A percentile compares a stretch with the other conserved stretches of the same genome.
These are phyloP conservation scores for Murraya paniculata DNA, from an alignment of 345 rosid genomes.

Conservation along the genomic window DNA sequence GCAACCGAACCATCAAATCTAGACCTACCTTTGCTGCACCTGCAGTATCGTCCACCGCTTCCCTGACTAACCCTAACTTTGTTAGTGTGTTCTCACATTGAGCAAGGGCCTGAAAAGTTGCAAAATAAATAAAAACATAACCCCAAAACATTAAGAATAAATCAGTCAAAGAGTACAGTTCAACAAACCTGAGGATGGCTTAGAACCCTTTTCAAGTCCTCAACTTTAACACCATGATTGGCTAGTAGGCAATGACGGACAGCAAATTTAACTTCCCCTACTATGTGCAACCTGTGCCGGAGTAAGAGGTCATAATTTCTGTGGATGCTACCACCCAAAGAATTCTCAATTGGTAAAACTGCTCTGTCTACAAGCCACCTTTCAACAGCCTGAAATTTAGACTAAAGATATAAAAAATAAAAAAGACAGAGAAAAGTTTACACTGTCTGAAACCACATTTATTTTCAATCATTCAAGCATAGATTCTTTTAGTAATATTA, in stretches of 20 bases:
- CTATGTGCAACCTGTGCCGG: slow-evolving; percentile 89
- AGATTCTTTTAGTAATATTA: not conserved
- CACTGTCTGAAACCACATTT: not conserved
- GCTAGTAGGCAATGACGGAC: slow-evolving; percentile 94
- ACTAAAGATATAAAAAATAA: not conserved
- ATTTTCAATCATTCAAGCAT: slow-evolving; percentile 6
- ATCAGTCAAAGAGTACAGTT: slow-evolving; percentile 1
- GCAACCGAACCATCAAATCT: not conserved
- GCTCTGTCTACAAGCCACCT: slow-evolving; percentile 95
- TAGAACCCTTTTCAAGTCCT: slow-evolving; percentile 78
- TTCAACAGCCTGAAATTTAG: slow-evolving; percentile 65
- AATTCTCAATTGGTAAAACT: slow-evolving; percentile 93
- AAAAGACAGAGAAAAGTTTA: not conserved
- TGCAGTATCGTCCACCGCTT: slow-evolving; percentile 94
- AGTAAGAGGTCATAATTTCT: slow-evolving; percentile 93
- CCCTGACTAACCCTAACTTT: slow-evolving; percentile 74
- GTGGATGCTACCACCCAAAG: slow-evolving; percentile 98
- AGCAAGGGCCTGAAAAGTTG: slow-evolving; percentile 76
- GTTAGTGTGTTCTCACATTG: slow-evolving; percentile 94
- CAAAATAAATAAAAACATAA: not conserved
- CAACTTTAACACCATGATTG: slow-evolving; percentile 73
- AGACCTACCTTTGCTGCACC: slow-evolving; percentile 88
- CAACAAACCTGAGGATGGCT: slow-evolving; percentile 92
- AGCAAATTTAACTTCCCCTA: slow-evolving; percentile 91
- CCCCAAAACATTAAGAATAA: not conserved